phyloP scores from a whole-genome alignment of 352 stramenopile genomes.

The Phytophthora sp. region DNA sequence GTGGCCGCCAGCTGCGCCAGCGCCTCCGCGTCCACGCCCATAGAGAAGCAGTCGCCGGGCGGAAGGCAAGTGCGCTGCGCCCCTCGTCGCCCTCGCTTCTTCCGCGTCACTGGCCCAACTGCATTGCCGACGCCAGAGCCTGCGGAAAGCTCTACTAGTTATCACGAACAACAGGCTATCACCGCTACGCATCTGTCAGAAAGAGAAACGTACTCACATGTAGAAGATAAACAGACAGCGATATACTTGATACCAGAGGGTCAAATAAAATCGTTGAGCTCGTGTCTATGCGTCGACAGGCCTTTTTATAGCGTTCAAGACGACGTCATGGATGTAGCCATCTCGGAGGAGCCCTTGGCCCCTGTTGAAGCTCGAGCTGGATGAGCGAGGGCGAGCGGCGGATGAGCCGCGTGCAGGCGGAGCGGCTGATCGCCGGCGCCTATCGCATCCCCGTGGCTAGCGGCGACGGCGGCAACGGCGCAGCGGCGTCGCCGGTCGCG shows the following conservation, averaged over 20 bases:
- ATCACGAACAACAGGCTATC: too few species aligned
- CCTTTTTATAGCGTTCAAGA: too few species aligned
- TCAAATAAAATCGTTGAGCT: neutral
- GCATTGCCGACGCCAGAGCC: too few species aligned
- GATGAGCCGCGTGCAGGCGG: constrained; percentile 51
- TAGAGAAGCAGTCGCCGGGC: constrained; percentile 20
- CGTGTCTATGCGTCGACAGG: too few species aligned
- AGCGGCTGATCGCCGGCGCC: constrained; percentile 47
- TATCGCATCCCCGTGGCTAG: constrained; percentile 33
- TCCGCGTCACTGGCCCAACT: too few species aligned
- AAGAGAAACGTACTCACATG: neutral
- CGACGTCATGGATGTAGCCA: too few species aligned
- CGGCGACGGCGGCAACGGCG: neutral
- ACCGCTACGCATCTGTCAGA: too few species aligned
- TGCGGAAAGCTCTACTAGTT: too few species aligned
- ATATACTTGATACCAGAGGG: neutral
- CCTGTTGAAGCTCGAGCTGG: neutral
- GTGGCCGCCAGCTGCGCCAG: constrained; percentile 65
- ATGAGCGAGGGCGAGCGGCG: constrained; percentile 2
- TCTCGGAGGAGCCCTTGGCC: too few species aligned
- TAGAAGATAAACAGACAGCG: neutral
- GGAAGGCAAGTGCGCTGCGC: neutral
- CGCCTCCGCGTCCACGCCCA: constrained; percentile 60
- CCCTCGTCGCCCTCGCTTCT: neutral
- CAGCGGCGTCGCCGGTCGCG: neutral